Evolutionary conservation across 2,329 filamentous ascomycete species (phyloP), one percentile per base, ranked within the genome.

Genomic region (Aureobasidium sp.): DNA sequence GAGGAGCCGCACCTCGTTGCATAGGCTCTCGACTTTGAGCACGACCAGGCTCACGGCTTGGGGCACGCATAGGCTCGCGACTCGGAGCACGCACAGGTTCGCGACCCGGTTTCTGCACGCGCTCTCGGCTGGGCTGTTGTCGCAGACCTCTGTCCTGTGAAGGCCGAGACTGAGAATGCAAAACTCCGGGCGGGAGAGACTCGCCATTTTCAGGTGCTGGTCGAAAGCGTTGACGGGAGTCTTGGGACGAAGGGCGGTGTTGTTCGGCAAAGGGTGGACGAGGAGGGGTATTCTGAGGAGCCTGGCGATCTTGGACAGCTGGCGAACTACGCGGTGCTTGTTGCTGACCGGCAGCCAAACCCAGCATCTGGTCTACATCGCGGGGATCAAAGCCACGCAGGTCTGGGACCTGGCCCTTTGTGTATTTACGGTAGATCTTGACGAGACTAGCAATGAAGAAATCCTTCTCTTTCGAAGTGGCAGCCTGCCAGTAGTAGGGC

Each of bases 391-490:
- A 97, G 8, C 93, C 93, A 61, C 84, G 79, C 57, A 99, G 80
- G 63, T 89, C 84, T 2, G 94, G 94, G 36, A 85, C 76, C 70
- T 87, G 88, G 14, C 93, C 93, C 31, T 90, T 89, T 0, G 94
- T 97, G 72, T 97, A 99, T 76, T 97, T 99, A 69, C 87, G 87
- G 74, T 90, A 99, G 67, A 99, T 97, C 76, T 97, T 99, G 71
- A 97, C 86, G 68, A 97, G 77, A 74, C 92, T 97, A 37, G 90
- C 91, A 70, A 99, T 94, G 75, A 99, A 99, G 77, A 97, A 97
- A 72, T 96, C 93, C 80, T 97, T 97, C 77, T 99, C 94, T 78
- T 97, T 97, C 59, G 90, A 84, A 0, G 90, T 94, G 66, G 91
- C 87, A 37, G 94, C 91, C 74, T 96, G 86, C 94, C 94, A 99